Evolutionary conservation across 208 protist genomes (phyloP), one percentile per base, ranked within the genome.

Genomic region (Giardia muris): DNA sequence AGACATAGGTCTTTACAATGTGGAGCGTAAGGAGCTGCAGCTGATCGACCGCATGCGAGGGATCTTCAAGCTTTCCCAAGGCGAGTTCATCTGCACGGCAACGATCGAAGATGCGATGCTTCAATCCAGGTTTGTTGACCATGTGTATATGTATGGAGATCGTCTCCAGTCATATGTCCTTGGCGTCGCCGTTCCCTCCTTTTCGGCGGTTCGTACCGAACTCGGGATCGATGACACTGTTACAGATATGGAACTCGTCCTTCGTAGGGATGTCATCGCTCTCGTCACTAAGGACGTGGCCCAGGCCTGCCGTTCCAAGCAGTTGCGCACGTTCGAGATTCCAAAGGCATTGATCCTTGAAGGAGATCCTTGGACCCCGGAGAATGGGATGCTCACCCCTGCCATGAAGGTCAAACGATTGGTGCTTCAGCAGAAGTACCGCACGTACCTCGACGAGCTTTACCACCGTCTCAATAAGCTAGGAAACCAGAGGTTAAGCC

Each of bases 31-130:
- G 43, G 4, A 87, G 39, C 30, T 92, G 19, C 19, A 86, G 44
- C 90, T 92, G 3, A 92, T 92, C 1, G 93, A 94, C 87, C 2
- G 93, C 1, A 92, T 57, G 47, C 4, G 93, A 2, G n/a, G 46
- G 2, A 94, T 94, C 22, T 67, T 94, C 93, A 94, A 94, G 46
- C 67, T 94, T 0, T n/a, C 76, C 0, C 43, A 94, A 46, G 93
- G 93, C 30, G 93, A 94, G 90, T 94, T 89, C 48, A 67, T 94
- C 30, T 93, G 43, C 2, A 67, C 42, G 10, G 46, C 19, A 10
- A 2, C 19, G n/a, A 91, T 93, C n/a, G 92, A 93, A 90, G 47
- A 93, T 43, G 48, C 67, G 1, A 0, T 87, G 30, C 39, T 47
- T 3, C 2, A 86, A 1, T 92, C 57, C n/a, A 67, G 42, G 42